Conservation (phyloP, 2,329 filamentous ascomycete species). For the Massarina eburnea region DNA sequence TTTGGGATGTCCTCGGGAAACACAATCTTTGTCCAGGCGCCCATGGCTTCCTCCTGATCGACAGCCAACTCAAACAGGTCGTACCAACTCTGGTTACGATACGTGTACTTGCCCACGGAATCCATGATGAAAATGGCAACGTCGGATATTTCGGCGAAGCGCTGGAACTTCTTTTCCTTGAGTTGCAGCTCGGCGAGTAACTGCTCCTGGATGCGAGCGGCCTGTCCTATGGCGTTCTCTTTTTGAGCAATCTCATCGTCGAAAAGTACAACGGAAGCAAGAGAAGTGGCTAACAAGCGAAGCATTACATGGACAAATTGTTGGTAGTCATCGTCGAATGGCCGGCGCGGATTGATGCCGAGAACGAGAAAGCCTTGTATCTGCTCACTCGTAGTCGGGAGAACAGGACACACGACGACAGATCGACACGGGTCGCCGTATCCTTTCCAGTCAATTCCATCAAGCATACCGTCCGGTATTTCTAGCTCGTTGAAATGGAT, state of each 20-base stretch:
- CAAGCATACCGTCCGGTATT: slow-evolving; percentile 30
- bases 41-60: slow-evolving; percentile 15
- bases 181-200: slow-evolving; percentile 32
- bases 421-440: slow-evolving; percentile 39
- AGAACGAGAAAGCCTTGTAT: slow-evolving; percentile 45
- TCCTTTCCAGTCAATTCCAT: slow-evolving; percentile 33
- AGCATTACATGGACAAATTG: slow-evolving; percentile 39
- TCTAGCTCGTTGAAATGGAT: slow-evolving; percentile 31
- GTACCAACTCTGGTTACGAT: slow-evolving; percentile 45
- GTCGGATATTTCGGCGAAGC: slow-evolving; percentile 39
- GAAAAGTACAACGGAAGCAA: slow-evolving; percentile 43
- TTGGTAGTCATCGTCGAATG: slow-evolving; percentile 44
- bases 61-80: slow-evolving; percentile 29
- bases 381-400: slow-evolving; percentile 35
- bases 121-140: slow-evolving; percentile 43
- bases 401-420: slow-evolving; percentile 41
- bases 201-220: slow-evolving; percentile 31
- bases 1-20: slow-evolving; percentile 34
- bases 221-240: slow-evolving; percentile 32
- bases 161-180: slow-evolving; percentile 31
- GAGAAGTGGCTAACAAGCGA: slow-evolving; percentile 42
- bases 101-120: slow-evolving; percentile 34
- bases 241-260: slow-evolving; percentile 42
- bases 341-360: slow-evolving; percentile 43
- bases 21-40: slow-evolving; percentile 19